Evolutionary conservation across 192 early-diverging fungal species (phyloP).

Genomic region (Backusella psychrophila): DNA sequence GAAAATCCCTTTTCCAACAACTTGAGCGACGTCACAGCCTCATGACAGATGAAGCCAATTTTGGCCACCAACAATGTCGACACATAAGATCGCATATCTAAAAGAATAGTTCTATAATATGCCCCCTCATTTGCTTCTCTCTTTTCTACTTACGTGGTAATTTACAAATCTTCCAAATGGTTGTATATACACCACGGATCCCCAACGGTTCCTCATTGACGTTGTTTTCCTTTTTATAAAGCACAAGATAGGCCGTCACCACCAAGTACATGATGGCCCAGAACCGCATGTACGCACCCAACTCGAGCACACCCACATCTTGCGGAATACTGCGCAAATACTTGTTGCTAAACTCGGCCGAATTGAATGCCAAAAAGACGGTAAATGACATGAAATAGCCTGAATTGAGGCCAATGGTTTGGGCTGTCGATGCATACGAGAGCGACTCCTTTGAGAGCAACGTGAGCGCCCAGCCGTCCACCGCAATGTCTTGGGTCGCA

Average conservation of each 20-base stretch:
- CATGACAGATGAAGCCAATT: slow-evolving; percentile 95
- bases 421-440: slow-evolving; percentile 91
- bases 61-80: slow-evolving; percentile 81
- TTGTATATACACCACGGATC: slow-evolving; percentile 74
- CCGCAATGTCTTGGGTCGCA: slow-evolving; percentile 88
- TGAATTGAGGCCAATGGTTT: slow-evolving; percentile 95
- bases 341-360: slow-evolving; percentile 91
- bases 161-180: slow-evolving; percentile 85
- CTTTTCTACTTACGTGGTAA: slow-evolving; percentile 56
- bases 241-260: slow-evolving; percentile 77
- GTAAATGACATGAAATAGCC: slow-evolving; percentile 97
- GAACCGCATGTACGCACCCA: slow-evolving; percentile 88
- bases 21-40: slow-evolving; percentile 92
- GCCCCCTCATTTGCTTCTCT: neutral
- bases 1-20: slow-evolving; percentile 92
- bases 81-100: slow-evolving; percentile 85
- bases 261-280: slow-evolving; percentile 91
- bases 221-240: slow-evolving; percentile 70
- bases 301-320: slow-evolving; percentile 72
- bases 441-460: slow-evolving; percentile 89
- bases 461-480: slow-evolving; percentile 91
- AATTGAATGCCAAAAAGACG: slow-evolving; percentile 95
- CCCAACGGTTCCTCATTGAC: slow-evolving; percentile 53
- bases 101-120: no score
- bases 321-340: slow-evolving; percentile 71